phyloP scores from a whole-genome alignment of 495 filamentous ascomycete species.

The Bathelium albidoporum region DNA sequence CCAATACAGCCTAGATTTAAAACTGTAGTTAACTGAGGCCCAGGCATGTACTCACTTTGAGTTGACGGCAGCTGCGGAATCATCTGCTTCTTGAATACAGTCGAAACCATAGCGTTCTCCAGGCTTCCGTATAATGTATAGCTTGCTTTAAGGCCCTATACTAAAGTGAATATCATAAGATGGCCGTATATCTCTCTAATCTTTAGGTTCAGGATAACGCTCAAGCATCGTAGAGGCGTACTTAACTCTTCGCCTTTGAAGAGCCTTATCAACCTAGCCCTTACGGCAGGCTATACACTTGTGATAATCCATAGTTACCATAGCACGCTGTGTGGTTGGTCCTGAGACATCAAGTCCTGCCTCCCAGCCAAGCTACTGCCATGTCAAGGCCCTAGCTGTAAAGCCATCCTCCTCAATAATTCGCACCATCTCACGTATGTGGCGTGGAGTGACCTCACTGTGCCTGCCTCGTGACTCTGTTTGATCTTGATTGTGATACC shows the following conservation, averaged over 20 bases:
- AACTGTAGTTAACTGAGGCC: constrained; percentile 9
- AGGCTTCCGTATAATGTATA: neutral
- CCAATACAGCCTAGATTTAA: constrained; percentile 9
- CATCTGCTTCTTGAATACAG: constrained; percentile 9
- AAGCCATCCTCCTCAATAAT: neutral
- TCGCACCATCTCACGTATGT: neutral
- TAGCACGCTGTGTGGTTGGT: neutral
- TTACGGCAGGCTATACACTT: constrained; percentile 4
- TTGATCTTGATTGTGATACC: constrained; percentile 1
- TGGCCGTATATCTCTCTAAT: neutral
- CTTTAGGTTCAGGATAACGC: neutral
- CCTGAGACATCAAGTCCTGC: neutral
- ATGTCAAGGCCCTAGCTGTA: neutral
- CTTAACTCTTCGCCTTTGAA: neutral
- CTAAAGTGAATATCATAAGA: neutral
- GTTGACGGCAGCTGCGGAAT: neutral
- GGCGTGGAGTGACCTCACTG: neutral
- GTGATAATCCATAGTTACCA: constrained; percentile 4
- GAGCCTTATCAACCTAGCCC: neutral
- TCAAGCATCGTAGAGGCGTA: neutral
- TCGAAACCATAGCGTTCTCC: constrained; percentile 4
- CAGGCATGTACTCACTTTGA: constrained; percentile 7
- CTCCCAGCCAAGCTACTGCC: neutral
- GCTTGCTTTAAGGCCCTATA: neutral
- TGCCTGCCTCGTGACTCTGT: neutral